Evolutionary conservation across 148 eudicot genomes (phyloP).

Genomic region (Chenopodium berlandieri): DNA sequence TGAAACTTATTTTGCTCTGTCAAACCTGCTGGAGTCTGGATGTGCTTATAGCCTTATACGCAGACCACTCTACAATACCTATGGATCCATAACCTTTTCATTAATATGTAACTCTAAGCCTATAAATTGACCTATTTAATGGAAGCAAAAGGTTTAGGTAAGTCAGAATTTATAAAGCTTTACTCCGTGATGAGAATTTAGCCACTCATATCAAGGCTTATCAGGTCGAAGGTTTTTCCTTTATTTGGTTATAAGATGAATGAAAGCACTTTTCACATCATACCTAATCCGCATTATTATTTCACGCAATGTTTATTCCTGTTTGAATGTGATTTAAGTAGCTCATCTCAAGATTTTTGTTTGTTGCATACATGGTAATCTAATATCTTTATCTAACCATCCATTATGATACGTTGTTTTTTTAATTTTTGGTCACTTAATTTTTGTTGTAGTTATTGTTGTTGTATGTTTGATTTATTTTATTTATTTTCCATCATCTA

Average conservation of each 20-base stretch:
- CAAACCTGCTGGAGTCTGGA: background rate
- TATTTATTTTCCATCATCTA: background rate
- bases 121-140: background rate
- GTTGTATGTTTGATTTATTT: background rate
- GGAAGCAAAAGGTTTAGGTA: background rate
- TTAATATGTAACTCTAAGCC: background rate
- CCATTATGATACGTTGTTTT: background rate
- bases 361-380: background rate
- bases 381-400: background rate
- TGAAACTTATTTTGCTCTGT: constrained; percentile 1
- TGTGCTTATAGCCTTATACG: background rate
- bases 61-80: background rate
- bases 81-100: background rate
- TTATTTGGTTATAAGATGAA: background rate
- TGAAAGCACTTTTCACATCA: background rate
- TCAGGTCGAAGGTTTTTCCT: background rate
- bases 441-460: background rate
- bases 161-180: background rate
- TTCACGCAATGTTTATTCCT: background rate
- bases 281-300: background rate
- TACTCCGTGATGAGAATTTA: background rate
- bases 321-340: background rate
- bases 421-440: background rate
- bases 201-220: background rate
- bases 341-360: background rate